Conservation (phyloP, 164 flowering plant genomes). For the Paratinospora sagittata region DNA sequence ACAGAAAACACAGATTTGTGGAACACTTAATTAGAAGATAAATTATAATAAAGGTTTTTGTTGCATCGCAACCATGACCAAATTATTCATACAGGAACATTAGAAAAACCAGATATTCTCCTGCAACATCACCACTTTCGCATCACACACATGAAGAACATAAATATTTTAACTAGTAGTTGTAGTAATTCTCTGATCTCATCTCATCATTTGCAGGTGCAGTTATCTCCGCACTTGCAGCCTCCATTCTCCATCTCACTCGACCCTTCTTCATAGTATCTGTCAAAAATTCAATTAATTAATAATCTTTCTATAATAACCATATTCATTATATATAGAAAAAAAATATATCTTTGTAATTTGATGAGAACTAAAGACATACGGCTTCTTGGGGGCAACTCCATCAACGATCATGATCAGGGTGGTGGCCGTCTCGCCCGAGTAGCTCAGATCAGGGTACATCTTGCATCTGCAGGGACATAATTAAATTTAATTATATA, state of each 20-base stretch:
- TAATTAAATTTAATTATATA: not conserved
- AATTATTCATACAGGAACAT: not conserved
- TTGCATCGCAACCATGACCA: no score
- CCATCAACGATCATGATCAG: conserved; percentile 26
- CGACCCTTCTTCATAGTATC: conserved; percentile 2
- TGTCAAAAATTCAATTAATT: not conserved
- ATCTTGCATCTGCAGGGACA: conserved; percentile 36
- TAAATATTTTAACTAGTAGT: not conserved
- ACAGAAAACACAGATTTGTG: no score
- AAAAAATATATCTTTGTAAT: not conserved
- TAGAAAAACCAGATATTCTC: not conserved
- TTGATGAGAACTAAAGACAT: conserved; percentile 2
- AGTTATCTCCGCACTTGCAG: conserved; percentile 32
- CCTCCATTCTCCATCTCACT: conserved; percentile 21
- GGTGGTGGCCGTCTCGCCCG: conserved; percentile 18
- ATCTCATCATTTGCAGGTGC: conserved; percentile 30
- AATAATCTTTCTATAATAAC: not conserved
- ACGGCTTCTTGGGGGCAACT: conserved; percentile 24
- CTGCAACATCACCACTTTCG: not conserved
- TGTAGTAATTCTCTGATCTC: not conserved
- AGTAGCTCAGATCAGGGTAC: conserved; percentile 29
- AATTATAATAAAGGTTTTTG: no score
- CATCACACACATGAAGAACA: not conserved
- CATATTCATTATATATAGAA: no score
- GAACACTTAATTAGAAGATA: no score